Conservation (phyloP, 23 red algal species). For the Chondrus crispus region DNA sequence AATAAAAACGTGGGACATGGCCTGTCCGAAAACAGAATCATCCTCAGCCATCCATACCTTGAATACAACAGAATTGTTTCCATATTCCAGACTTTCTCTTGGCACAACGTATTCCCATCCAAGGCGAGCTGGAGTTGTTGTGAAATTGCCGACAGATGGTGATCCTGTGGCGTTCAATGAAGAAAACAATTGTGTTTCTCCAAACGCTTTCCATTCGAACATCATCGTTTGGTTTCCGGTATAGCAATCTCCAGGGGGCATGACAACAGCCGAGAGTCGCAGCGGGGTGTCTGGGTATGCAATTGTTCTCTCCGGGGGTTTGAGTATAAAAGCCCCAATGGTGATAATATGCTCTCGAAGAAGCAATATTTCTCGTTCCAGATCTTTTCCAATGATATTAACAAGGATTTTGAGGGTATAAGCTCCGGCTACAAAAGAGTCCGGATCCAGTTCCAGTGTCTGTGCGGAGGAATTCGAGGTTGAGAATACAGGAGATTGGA, state of each 20-base stretch:
- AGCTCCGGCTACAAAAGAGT: conserved; percentile 25
- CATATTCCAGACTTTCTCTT: conserved; percentile 17
- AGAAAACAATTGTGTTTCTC: conserved; percentile 38
- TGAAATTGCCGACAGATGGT: conserved; percentile 20
- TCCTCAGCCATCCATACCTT: conserved; percentile 44
- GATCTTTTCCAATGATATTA: conserved; percentile 1
- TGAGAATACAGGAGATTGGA: neutral
- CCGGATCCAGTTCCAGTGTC: conserved; percentile 38
- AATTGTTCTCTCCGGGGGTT: conserved; percentile 28
- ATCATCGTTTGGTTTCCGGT: conserved; percentile 44
- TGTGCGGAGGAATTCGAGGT: conserved; percentile 29
- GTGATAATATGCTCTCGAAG: conserved; percentile 42
- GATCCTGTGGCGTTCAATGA: conserved; percentile 34
- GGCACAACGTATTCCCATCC: conserved; percentile 78
- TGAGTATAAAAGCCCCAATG: conserved; percentile 63
- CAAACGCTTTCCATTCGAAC: conserved; percentile 70
- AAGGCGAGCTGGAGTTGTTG: conserved; percentile 51
- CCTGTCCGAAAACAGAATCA: conserved; percentile 34
- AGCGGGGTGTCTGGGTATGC: conserved; percentile 47
- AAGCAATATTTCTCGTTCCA: conserved; percentile 48
- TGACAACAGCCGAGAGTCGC: conserved; percentile 51
- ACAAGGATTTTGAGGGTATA: conserved; percentile 46
- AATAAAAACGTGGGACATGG: conserved; percentile 45
- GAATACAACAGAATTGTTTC: conserved; percentile 47
- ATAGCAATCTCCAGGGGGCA: conserved; percentile 45